These are phyloP conservation scores for Penicillium silybi DNA, from an alignment of 495 filamentous ascomycete genomes.

Conservation along the genomic window DNA sequence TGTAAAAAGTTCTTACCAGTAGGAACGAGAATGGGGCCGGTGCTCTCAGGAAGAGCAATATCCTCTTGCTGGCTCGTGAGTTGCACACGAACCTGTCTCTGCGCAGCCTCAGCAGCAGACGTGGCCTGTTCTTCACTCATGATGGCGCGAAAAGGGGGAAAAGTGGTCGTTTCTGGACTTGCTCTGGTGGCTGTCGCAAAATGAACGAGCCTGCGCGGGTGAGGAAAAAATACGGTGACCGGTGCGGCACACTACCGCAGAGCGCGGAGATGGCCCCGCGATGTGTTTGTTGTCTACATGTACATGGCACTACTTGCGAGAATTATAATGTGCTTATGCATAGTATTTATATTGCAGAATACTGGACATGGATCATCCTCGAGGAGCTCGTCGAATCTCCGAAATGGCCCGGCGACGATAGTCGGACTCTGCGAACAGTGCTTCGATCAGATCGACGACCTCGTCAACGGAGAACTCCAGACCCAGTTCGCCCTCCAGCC, in stretches of 20 bases:
- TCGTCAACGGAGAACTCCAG: constrained; percentile 80
- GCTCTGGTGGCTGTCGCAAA: constrained; percentile 28
- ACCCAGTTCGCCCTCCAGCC: constrained; percentile 79
- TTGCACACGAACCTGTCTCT: constrained; percentile 58
- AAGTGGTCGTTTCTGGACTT: constrained; percentile 11
- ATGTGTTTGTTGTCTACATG: constrained; percentile 8
- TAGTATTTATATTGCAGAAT: neutral
- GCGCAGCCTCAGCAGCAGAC: constrained; percentile 27
- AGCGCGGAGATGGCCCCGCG: constrained; percentile 35
- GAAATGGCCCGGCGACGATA: constrained; percentile 69
- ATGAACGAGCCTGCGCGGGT: constrained; percentile 26
- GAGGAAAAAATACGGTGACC: constrained; percentile 47
- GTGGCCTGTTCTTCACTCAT: constrained; percentile 32
- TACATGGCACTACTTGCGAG: constrained; percentile 3
- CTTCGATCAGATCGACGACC: constrained; percentile 80
- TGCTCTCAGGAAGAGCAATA: constrained; percentile 56
- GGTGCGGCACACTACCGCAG: constrained; percentile 43
- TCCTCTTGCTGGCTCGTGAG: constrained; percentile 56
- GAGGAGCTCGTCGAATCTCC: constrained; percentile 60
- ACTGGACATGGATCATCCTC: constrained; percentile 4
- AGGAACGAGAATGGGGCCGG: constrained; percentile 60
- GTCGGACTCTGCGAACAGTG: constrained; percentile 86
- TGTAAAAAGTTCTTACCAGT: constrained; percentile 48
- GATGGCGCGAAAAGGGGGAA: constrained; percentile 13
- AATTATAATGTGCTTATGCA: neutral